phyloP scores from a whole-genome alignment of 139 green algal genomes.

The Volvox africanus region DNA sequence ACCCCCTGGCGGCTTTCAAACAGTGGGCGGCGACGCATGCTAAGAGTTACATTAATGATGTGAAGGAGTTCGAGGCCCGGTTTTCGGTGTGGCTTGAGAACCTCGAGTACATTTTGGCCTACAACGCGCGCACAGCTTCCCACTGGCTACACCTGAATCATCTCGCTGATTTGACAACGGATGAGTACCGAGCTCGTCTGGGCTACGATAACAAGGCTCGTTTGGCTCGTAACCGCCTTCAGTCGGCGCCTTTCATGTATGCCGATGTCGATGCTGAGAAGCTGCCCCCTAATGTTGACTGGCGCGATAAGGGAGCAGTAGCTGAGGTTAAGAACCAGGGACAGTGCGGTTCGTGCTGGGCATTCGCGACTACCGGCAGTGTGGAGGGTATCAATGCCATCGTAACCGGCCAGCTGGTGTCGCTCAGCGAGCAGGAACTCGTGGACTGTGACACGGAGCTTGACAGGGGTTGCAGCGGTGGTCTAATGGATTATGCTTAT shows the following conservation, averaged over 20 bases:
- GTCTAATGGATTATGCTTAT: slow-evolving; percentile 95
- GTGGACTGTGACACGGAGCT: slow-evolving; percentile 88
- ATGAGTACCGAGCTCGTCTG: slow-evolving; percentile 84
- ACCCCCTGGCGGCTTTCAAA: slow-evolving; percentile 29
- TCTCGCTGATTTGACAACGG: slow-evolving; percentile 86
- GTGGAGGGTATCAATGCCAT: slow-evolving; percentile 95
- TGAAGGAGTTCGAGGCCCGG: slow-evolving; percentile 66
- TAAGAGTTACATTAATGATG: slow-evolving; percentile 65
- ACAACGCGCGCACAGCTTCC: slow-evolving; percentile 76
- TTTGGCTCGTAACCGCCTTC: slow-evolving; percentile 12
- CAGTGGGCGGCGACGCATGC: slow-evolving; percentile 59
- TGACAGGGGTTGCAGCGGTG: slow-evolving; percentile 87
- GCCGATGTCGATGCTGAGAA: slow-evolving; percentile 56
- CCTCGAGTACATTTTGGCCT: slow-evolving; percentile 78
- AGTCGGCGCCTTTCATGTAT: slow-evolving; percentile 67
- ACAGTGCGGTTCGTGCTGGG: slow-evolving; percentile 96
- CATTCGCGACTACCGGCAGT: slow-evolving; percentile 92
- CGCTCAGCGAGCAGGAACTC: slow-evolving; percentile 95
- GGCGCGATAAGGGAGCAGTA: slow-evolving; percentile 86
- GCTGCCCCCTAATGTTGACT: slow-evolving; percentile 83
- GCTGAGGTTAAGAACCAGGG: slow-evolving; percentile 95
- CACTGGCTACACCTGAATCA: slow-evolving; percentile 88
- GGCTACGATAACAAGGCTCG: slow-evolving; percentile 63
- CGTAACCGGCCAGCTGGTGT: slow-evolving; percentile 82
- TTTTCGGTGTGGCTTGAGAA: slow-evolving; percentile 90